phyloP scores from a whole-genome alignment of 768 basidiomycete species.

The Auricularia sp. region DNA sequence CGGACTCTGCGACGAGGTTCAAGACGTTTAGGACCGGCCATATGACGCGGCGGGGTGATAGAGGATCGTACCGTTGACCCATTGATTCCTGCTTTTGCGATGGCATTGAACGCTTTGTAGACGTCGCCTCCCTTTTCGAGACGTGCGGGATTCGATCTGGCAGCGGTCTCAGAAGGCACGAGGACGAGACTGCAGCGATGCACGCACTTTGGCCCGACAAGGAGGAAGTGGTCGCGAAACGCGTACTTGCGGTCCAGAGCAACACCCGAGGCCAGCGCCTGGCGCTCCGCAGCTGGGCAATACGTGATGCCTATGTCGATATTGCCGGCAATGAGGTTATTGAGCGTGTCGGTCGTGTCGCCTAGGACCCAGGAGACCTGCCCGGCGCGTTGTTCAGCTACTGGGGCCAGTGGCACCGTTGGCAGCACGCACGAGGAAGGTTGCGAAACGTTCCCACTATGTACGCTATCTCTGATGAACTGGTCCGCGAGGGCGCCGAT shows the following conservation, averaged over 20 bases:
- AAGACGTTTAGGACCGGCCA: background rate
- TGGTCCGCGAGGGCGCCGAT: slow-evolving; percentile 38
- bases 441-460: slow-evolving; percentile 16
- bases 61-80: slow-evolving; percentile 28
- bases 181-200: background rate
- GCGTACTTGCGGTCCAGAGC: slow-evolving; percentile 32
- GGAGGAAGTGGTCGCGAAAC: slow-evolving; percentile 42
- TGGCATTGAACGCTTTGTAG: slow-evolving; percentile 37
- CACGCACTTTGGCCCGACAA: slow-evolving; percentile 33
- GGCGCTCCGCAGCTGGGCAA: slow-evolving; percentile 39
- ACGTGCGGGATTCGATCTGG: slow-evolving; percentile 33
- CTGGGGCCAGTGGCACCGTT: background rate
- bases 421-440: slow-evolving; percentile 23
- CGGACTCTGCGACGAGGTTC: slow-evolving; percentile 8
- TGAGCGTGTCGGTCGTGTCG: slow-evolving; percentile 44
- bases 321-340: slow-evolving; percentile 29
- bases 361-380: slow-evolving; percentile 50
- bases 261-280: slow-evolving; percentile 21
- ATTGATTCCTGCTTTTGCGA: slow-evolving; percentile 35
- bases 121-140: slow-evolving; percentile 25
- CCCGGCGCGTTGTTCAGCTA: background rate
- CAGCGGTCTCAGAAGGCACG: background rate
- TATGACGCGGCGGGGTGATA: background rate
- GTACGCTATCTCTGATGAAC: slow-evolving; percentile 33
- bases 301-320: slow-evolving; percentile 47